phyloP scores from a whole-genome alignment of 306 rosid species.

The Castanea mollissima region DNA sequence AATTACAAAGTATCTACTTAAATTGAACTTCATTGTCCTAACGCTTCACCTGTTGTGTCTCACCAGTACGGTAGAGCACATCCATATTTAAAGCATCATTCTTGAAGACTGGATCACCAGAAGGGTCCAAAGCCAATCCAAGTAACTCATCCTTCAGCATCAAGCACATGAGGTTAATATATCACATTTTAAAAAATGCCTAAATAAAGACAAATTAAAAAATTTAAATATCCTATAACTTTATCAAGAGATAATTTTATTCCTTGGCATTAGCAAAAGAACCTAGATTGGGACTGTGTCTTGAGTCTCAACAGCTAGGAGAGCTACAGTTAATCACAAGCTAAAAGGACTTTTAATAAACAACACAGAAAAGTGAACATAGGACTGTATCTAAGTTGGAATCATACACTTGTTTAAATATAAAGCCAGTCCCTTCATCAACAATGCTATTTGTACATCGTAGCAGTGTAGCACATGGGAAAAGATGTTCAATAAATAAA shows the following conservation, averaged over 20 bases:
- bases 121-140: constrained; percentile 63
- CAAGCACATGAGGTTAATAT: constrained; percentile 17
- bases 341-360: not conserved
- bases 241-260: too few species aligned
- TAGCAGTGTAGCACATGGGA: not conserved
- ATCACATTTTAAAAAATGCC: not conserved
- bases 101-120: constrained; percentile 63
- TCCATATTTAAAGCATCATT: constrained; percentile 73
- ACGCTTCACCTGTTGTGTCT: constrained; percentile 65
- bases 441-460: not conserved
- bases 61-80: constrained; percentile 86
- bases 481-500: not conserved
- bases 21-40: constrained; percentile 16
- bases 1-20: not conserved
- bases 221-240: too few species aligned
- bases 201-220: not conserved
- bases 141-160: constrained; percentile 76
- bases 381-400: too few species aligned
- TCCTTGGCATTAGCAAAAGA: too few species aligned
- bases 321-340: not conserved
- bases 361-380: not conserved
- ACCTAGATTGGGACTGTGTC: too few species aligned
- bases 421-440: too few species aligned
- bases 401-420: too few species aligned
- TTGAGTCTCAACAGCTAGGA: not conserved